Evolutionary conservation across 1,139 yeast genomes (phyloP).

Genomic region (Sugiyamaella novakii): DNA sequence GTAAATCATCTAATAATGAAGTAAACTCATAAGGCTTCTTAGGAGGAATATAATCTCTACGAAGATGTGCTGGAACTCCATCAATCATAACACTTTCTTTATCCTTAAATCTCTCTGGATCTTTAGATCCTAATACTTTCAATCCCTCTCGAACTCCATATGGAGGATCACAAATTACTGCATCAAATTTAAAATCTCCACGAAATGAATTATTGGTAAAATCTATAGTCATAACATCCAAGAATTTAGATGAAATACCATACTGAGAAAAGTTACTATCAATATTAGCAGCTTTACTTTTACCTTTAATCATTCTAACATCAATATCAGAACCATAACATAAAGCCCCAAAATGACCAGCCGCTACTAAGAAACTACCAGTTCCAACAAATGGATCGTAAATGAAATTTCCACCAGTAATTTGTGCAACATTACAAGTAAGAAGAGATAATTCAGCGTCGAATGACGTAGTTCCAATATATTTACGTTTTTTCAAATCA

Average conservation of each 20-base stretch:
- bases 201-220: conserved; percentile 89
- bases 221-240: conserved; percentile 89
- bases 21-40: conserved; percentile 87
- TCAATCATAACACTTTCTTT: conserved; percentile 70
- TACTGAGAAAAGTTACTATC: conserved; percentile 75
- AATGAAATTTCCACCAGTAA: conserved; percentile 61
- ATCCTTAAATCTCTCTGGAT: conserved; percentile 62
- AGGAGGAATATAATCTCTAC: conserved; percentile 87
- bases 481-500: conserved; percentile 79
- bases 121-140: conserved; percentile 84
- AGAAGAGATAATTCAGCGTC: conserved; percentile 78
- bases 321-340: conserved; percentile 92
- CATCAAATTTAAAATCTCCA: conserved; percentile 61
- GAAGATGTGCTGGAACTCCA: conserved; percentile 75
- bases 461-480: conserved; percentile 94
- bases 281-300: conserved; percentile 48
- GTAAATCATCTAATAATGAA: conserved; percentile 70
- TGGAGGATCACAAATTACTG: conserved; percentile 95
- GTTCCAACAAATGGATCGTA: conserved; percentile 98
- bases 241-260: conserved; percentile 55
- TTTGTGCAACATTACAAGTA: conserved; percentile 84
- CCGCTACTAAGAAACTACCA: conserved; percentile 90
- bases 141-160: conserved; percentile 97
- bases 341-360: conserved; percentile 80
- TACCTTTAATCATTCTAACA: conserved; percentile 79